phyloP scores from a whole-genome alignment of 2,329 filamentous ascomycete species.

The Fonsecaea erecta region DNA sequence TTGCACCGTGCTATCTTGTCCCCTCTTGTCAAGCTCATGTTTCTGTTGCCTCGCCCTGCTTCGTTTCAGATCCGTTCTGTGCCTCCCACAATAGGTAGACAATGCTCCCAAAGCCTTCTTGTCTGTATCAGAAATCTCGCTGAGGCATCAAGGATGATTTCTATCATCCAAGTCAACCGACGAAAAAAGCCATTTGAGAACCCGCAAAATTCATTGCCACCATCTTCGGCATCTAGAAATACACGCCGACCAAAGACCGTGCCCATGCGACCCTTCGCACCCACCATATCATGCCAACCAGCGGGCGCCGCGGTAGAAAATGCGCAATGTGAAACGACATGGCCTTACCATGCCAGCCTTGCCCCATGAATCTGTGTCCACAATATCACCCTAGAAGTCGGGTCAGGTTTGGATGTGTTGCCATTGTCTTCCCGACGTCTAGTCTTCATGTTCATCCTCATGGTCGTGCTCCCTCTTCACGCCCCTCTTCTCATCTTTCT shows the following conservation, averaged over 20 bases:
- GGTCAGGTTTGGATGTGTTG: not conserved
- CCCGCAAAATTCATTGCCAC: not conserved
- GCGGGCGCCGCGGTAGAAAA: not conserved
- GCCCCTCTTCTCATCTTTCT: constrained; percentile 20
- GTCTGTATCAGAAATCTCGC: not conserved
- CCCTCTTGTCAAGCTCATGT: no score
- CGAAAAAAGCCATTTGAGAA: not conserved
- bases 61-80: not conserved
- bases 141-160: not conserved
- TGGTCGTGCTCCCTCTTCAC: constrained; percentile 28
- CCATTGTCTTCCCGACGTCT: not conserved
- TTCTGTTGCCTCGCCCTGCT: not conserved
- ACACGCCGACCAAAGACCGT: not conserved
- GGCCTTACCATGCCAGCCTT: not conserved
- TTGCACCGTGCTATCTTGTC: no score
- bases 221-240: not conserved
- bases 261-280: not conserved
- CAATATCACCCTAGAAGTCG: not conserved
- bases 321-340: not conserved
- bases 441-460: constrained; percentile 20
- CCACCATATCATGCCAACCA: not conserved
- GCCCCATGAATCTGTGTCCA: not conserved
- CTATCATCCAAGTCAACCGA: not conserved
- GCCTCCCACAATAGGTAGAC: not conserved
- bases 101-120: not conserved